A percentile compares a stretch with the other conserved stretches of the same genome.
Conservation (phyloP, 345 rosid species). For the Citropsis articulata region DNA sequence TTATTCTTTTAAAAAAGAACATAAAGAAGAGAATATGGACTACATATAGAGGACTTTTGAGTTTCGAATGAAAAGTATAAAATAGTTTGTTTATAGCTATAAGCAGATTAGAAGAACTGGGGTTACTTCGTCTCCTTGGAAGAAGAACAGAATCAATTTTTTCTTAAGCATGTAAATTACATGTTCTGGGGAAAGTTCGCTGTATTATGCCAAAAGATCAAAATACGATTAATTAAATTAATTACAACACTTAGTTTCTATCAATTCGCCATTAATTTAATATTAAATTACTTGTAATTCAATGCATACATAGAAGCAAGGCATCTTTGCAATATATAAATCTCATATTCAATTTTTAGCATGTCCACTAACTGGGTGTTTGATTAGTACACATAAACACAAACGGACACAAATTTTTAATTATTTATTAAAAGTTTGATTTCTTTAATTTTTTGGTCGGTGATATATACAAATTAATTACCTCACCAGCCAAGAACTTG, state of each 20-base stretch:
- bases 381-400: not conserved
- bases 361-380: not conserved
- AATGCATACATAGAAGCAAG: not conserved
- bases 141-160: not conserved
- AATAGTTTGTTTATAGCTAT: not conserved
- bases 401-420: not conserved
- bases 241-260: not conserved
- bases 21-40: not conserved
- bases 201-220: not conserved
- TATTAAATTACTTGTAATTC: not conserved
- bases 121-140: not conserved
- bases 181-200: constrained; percentile 22
- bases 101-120: not conserved
- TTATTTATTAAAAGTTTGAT: not conserved
- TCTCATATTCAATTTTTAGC: not conserved
- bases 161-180: not conserved
- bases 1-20: not conserved
- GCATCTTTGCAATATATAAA: constrained; percentile 2
- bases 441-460: not conserved
- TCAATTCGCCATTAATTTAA: not conserved
- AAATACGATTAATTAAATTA: too few relatives aligned
- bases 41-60: not conserved
- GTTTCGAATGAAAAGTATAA: too few relatives aligned
- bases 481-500: not conserved
- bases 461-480: not conserved